phyloP scores from a whole-genome alignment of 139 green algal species.

The Chloropicon primus region DNA sequence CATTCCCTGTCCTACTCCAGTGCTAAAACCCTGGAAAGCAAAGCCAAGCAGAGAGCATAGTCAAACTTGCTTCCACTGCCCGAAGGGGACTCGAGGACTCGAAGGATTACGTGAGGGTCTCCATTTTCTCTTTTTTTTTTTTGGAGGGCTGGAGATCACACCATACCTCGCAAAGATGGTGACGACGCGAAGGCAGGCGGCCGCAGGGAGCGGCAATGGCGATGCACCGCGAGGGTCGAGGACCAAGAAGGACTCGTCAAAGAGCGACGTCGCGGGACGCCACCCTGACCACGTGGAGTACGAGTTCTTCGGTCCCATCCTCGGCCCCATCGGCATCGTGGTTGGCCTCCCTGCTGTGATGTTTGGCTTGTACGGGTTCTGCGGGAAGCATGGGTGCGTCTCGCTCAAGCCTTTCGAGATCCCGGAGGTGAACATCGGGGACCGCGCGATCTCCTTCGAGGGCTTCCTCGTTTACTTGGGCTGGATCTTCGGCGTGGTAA shows the following conservation, averaged over 20 bases:
- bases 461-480: neutral
- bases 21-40: too few relatives aligned
- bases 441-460: neutral
- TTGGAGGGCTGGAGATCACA: neutral
- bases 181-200: neutral
- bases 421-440: neutral
- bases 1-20: too few relatives aligned
- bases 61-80: too few relatives aligned
- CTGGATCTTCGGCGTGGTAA: slow-evolving; percentile 2
- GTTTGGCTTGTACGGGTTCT: slow-evolving; percentile 41
- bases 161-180: neutral
- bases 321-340: slow-evolving; percentile 44
- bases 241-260: neutral
- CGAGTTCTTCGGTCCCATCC: slow-evolving; percentile 51
- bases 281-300: slow-evolving; percentile 11
- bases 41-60: too few relatives aligned
- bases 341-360: slow-evolving; percentile 38
- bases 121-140: too few relatives aligned
- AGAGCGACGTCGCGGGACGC: neutral
- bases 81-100: too few relatives aligned
- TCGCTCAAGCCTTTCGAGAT: neutral
- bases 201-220: neutral
- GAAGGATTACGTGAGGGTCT: too few relatives aligned
- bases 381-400: slow-evolving; percentile 9
- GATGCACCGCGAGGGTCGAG: neutral